Evolutionary conservation across 306 rosid species (phyloP), one percentile per base, ranked within the genome.

Genomic region (Arachis stenosperma): DNA sequence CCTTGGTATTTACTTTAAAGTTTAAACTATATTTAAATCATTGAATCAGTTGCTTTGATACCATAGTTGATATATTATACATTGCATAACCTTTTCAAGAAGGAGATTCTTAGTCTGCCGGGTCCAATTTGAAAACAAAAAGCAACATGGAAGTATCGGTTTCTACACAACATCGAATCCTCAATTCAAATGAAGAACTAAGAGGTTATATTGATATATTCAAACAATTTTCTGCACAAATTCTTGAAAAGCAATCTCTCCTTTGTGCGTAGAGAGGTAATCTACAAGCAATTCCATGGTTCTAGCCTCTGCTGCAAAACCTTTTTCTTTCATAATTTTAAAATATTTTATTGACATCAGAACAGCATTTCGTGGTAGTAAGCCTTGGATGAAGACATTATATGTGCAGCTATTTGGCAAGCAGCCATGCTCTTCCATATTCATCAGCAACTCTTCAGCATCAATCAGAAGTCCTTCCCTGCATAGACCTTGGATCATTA

Each of bases 61-160:
- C 68, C 50, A 42, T 46, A 59, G 15, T 60, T 5, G 68, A 60
- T 72, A 22, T 22, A 22, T 22, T 22, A 39, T 5, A 37, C 66
- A 39, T 11, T 37, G 48, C 87, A 33, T 67, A 90, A 75, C 75
- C 67, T 85, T 81, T 78, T 87, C 90, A 90, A 87, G 7, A 86
- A 68, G 8, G 88, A 80, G 7, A 84, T 70, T 73, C 86, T 86
- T 12, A 85, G 78, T 79, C 89, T 75, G 77, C 79, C 44, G 56
- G 76, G 55, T 53, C 57, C 84, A 86, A 70, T 75, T 77, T 41
- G 89, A 87, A 75, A 84, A 80, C 75, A 74, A 56, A 67, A 83
- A 76, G 0, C 87, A 65, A 87, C 86, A 90, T 30, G 80, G 76
- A 53, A 71, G 80, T n/a, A 90, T 84, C 48, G 85, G 84, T 41